phyloP scores from a whole-genome alignment of 1,284 basidiomycete genomes.

The Exsudoporus floridanus region DNA sequence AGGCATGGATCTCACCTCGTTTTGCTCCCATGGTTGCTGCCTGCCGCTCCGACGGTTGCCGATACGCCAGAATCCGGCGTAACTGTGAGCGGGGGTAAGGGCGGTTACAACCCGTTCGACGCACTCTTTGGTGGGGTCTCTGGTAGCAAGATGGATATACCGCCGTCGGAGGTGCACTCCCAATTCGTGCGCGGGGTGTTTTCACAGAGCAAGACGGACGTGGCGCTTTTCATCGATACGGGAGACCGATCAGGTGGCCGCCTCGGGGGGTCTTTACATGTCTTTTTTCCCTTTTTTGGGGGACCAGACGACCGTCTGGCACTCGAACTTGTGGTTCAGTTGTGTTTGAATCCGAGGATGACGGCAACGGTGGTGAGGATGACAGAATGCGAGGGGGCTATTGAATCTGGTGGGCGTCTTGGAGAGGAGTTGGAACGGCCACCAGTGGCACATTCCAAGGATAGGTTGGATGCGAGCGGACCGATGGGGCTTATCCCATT shows the following conservation, averaged over 20 bases:
- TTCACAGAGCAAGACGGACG: constrained; percentile 62
- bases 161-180: constrained; percentile 57
- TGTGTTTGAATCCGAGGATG: constrained; percentile 67
- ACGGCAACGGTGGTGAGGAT: constrained; percentile 62
- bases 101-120: constrained; percentile 56
- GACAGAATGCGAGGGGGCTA: constrained; percentile 1
- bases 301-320: constrained; percentile 93
- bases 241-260: constrained; percentile 36
- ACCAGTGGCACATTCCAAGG: constrained; percentile 5
- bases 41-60: background rate
- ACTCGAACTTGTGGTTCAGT: constrained; percentile 77
- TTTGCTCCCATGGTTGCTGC: constrained; percentile 76
- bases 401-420: constrained; percentile 31
- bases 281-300: constrained; percentile 92
- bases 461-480: background rate
- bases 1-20: constrained; percentile 70
- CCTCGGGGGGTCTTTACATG: constrained; percentile 48
- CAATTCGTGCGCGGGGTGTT: constrained; percentile 87
- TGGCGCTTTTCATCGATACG: constrained; percentile 81
- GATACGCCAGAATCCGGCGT: background rate
- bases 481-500: background rate
- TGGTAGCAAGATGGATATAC: constrained; percentile 18
- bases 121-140: constrained; percentile 47
- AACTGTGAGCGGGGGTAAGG: background rate
- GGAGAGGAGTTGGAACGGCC: constrained; percentile 19